Evolutionary conservation across 1,139 yeast genomes (phyloP), one percentile per base, ranked within the genome.

Genomic region (Pichia sp.): DNA sequence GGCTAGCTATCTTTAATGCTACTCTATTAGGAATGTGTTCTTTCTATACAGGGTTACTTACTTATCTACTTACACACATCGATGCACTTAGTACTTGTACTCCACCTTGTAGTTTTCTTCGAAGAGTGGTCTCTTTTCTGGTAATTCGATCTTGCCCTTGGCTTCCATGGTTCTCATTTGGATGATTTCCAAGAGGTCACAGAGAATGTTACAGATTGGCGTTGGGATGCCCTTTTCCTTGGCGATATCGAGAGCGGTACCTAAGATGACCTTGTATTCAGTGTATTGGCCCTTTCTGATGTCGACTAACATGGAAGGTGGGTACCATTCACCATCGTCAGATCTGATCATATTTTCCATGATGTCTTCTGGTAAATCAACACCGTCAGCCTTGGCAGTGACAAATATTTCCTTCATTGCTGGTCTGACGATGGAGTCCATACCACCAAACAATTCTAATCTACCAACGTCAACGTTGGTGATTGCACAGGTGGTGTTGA

Each of bases 211-310:
- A 48, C 87, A 71, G 4, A 74, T 68, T 0, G 94, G 95, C 1
- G 84, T 72, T 0, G 67, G 61, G n/a, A 86, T 77, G 4, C 73
- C 72, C 51, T 79, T 74, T 47, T 69, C 70, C 40, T 69, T 62
- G 2, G 90, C 93, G 43, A 81, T 69, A 37, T 72, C 71, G 53
- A 87, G 66, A 0, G 93, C 89, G 60, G 82, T 85, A 2, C 93
- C 91, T 46, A 85, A 67, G 52, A 87, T 81, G 20, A 79, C 80
- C 59, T 85, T 90, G 45, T 83, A 67, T 64, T 87, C 95, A 59
- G 85, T 74, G 49, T 82, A 81, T 58, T 84, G 85, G 19, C 81
- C 80, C 64, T 84, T 83, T 50, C 85, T 75, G 28, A 76, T 71
- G 62, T 85, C 95, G 14, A 85, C 81, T 55, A 80, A 42, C 60